These are phyloP conservation scores for Tricladium varicosporioides DNA, from an alignment of 2,329 filamentous ascomycete species.

Conservation along the genomic window DNA sequence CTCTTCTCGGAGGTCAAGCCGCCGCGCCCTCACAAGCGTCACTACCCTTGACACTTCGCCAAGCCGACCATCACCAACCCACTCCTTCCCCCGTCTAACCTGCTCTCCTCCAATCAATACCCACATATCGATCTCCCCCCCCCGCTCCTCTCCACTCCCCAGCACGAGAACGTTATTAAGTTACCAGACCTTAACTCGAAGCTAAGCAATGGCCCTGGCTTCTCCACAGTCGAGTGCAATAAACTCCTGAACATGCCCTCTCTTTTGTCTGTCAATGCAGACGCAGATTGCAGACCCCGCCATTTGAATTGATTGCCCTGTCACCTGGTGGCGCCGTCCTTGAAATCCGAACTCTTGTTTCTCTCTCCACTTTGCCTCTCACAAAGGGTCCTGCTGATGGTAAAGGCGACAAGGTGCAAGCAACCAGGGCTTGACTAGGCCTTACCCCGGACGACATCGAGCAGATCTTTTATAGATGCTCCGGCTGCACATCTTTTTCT, in stretches of 20 bases:
- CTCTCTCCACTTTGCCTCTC: constrained; percentile 24
- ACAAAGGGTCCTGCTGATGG: constrained; percentile 30
- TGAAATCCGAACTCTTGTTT: constrained; percentile 13
- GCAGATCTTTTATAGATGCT: constrained; percentile 29
- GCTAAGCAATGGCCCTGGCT: constrained; percentile 11
- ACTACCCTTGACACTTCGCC: no score
- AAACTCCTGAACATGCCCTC: constrained; percentile 26
- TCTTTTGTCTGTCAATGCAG: constrained; percentile 27
- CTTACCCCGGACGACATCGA: constrained; percentile 22
- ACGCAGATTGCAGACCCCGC: constrained; percentile 27
- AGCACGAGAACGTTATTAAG: constrained; percentile 5
- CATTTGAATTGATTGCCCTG: constrained; percentile 30
- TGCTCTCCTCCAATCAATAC: neutral
- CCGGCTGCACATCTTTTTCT: constrained; percentile 16
- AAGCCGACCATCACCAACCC: no score
- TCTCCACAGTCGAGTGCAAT: constrained; percentile 27
- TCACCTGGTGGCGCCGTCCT: constrained; percentile 26
- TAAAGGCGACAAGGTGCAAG: constrained; percentile 17
- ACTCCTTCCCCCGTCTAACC: neutral
- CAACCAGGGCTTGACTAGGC: constrained; percentile 13
- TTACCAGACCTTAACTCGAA: constrained; percentile 8
- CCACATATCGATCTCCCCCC: neutral
- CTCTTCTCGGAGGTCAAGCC: constrained; percentile 17
- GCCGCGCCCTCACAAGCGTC: constrained; percentile 5
- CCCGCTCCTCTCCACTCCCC: neutral